Evolutionary conservation across 805 yeast genomes (phyloP), one percentile per base, ranked within the genome.

Genomic region (Wickerhamiella parazyma): DNA sequence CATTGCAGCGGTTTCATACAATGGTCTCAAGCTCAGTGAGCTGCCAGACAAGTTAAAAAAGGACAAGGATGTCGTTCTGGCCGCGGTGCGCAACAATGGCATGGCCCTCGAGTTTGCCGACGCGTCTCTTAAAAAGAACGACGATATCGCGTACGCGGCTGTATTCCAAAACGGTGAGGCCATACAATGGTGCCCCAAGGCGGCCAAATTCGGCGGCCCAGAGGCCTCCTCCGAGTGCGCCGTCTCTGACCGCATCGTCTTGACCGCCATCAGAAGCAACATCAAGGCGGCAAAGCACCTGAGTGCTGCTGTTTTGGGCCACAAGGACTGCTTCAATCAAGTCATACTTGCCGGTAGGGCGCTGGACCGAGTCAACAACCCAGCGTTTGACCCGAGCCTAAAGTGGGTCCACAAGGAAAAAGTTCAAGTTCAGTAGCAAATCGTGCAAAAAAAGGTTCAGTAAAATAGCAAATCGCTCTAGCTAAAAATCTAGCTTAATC

Each of bases 11-110:
- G 42, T 21, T 3, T 8, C 25, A 14, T 14, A 20, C n/a, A 31
- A 39, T 16, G 42, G 42, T 4, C 19, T 33, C 2, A 19, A 21
- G 12, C 29, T 39, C 16, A 11, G 21, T 16, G 18, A 29, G 10
- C 21, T 39, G 8, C 36, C 36, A 9, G 28, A 8, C 16, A 12
- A 4, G 3, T 21, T 39, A 22, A n/a, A 29, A 21, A 17, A n/a
- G 9, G 42, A 39, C 22, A 16, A 21, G 18, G 36, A 29, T 21
- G 29, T 39, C 9, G 42, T 31, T 9, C 17, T 12, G 7, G n/a
- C 29, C 5, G 42, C 42, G 12, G 42, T 39, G 6, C 14, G 19
- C 9, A 14, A 29, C 16, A 21, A 31, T 16, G 42, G 42, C 12
- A 3, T 31, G 20, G 42, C 42, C 2, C 29, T 31, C n/a, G 29